Percentiles rank a stretch among this genome's conserved stretches.
These are phyloP conservation scores for Cicer pinnatifidum DNA, from an alignment of 306 rosid genomes.

Conservation along the genomic window DNA sequence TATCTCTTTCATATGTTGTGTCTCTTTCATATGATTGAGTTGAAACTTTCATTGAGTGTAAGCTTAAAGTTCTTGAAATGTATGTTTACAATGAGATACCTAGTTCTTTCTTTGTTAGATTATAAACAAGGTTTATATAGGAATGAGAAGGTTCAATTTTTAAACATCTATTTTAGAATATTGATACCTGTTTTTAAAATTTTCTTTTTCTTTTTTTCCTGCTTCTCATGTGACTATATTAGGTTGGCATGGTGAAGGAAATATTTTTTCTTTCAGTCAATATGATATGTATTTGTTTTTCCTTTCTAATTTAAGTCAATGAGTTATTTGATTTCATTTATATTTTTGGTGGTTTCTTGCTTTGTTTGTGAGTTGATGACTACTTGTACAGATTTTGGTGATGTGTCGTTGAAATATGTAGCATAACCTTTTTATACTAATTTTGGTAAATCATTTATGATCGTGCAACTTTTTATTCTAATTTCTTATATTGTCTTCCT, in stretches of 20 bases:
- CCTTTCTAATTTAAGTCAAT: neutral
- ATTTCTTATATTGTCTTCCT: neutral
- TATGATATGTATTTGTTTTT: neutral
- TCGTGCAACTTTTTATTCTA: neutral
- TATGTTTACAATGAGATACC: neutral
- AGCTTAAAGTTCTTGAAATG: conserved; percentile 5
- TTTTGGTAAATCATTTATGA: neutral
- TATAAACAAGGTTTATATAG: neutral
- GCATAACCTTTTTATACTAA: neutral
- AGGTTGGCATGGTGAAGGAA: neutral
- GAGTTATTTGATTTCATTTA: conserved; percentile 12
- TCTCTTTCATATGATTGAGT: neutral
- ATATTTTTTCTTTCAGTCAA: neutral
- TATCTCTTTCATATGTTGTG: neutral
- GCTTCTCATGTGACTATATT: neutral
- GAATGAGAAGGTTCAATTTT: neutral
- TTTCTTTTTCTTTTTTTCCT: neutral
- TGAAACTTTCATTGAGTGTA: neutral
- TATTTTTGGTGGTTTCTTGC: neutral
- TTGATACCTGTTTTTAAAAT: neutral
- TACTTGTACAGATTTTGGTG: neutral
- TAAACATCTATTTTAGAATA: neutral
- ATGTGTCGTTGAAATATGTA: neutral
- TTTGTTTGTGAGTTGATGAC: neutral
- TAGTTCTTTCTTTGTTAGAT: neutral